Percentiles rank a stretch among this genome's conserved stretches.
Evolutionary conservation across 2,329 filamentous ascomycete species (phyloP).

Genomic region (Fusarium scirpi): DNA sequence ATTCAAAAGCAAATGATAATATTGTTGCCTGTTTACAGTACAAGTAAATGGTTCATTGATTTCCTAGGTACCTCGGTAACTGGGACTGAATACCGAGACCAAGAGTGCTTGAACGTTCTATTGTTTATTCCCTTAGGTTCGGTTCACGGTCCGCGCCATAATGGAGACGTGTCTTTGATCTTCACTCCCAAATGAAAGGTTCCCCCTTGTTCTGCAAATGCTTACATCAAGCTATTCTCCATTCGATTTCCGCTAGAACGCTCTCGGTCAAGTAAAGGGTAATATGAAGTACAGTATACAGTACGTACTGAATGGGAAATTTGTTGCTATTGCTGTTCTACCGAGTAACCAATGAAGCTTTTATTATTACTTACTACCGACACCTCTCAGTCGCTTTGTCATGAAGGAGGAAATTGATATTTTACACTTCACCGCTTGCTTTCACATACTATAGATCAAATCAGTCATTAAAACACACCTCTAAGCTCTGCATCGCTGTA

Average conservation of each 20-base stretch:
- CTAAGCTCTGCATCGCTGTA: conserved; percentile 25
- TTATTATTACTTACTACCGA: not conserved
- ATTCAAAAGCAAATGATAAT: not conserved
- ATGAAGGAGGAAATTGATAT: conserved; percentile 18
- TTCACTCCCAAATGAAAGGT: conserved; percentile 23
- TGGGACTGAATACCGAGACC: not conserved
- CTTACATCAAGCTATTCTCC: not conserved
- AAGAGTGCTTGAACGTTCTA: not conserved
- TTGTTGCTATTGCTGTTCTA: not conserved
- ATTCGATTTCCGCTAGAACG: conserved; percentile 10
- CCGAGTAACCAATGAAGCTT: not conserved
- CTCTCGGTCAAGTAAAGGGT: conserved; percentile 13
- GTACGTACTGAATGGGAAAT: conserved; percentile 4
- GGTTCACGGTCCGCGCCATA: conserved; percentile 31
- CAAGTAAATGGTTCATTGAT: conserved; percentile 2
- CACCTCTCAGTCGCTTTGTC: conserved; percentile 6
- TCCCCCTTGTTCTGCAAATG: conserved; percentile 29
- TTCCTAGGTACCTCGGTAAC: conserved; percentile 30
- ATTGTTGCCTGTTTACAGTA: not conserved
- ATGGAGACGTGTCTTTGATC: conserved; percentile 25
- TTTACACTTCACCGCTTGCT: conserved; percentile 43
- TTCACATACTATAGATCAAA: conserved; percentile 33
- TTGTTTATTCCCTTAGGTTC: conserved; percentile 6
- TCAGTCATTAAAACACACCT: conserved; percentile 38
- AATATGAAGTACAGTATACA: not conserved